phyloP scores from a whole-genome alignment of 2,329 filamentous ascomycete species.

The Nothophoma quercina region DNA sequence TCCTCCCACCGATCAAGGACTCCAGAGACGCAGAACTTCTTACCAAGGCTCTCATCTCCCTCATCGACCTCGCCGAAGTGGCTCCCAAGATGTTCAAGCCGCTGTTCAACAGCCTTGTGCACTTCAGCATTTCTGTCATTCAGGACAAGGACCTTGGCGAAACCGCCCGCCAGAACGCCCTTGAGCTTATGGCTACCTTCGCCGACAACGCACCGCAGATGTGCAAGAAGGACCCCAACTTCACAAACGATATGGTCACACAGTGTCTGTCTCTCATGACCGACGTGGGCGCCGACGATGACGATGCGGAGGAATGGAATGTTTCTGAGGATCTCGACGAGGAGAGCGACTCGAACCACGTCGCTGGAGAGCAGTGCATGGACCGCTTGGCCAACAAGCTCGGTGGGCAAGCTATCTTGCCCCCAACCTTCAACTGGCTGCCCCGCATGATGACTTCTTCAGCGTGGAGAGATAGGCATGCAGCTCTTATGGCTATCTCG shows the following conservation, averaged over 20 bases:
- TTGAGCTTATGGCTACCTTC: slow-evolving; percentile 98
- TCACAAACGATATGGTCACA: slow-evolving; percentile 96
- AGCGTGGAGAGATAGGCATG: slow-evolving; percentile 93
- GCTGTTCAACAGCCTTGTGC: slow-evolving; percentile 90
- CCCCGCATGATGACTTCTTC: slow-evolving; percentile 97
- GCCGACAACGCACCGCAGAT: slow-evolving; percentile 92
- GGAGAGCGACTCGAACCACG: slow-evolving; percentile 96
- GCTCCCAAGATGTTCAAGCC: slow-evolving; percentile 97
- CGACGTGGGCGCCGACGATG: slow-evolving; percentile 91
- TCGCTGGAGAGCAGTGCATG: slow-evolving; percentile 98
- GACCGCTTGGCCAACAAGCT: slow-evolving; percentile 97
- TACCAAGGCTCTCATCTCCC: slow-evolving; percentile 84
- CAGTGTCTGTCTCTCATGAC: slow-evolving; percentile 99
- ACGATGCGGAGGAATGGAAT: slow-evolving; percentile 94
- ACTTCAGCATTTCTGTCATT: slow-evolving; percentile 91
- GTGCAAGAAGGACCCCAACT: slow-evolving; percentile 93
- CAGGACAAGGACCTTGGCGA: slow-evolving; percentile 95
- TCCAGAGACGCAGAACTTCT: slow-evolving; percentile 88
- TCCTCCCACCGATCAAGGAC: slow-evolving; percentile 92
- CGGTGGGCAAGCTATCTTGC: slow-evolving; percentile 89
- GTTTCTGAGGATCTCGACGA: slow-evolving; percentile 94
- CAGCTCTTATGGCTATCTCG: slow-evolving; percentile 97
- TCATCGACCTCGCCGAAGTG: slow-evolving; percentile 95
- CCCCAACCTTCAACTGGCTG: slow-evolving; percentile 95
- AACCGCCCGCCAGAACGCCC: slow-evolving; percentile 88